These are phyloP conservation scores for Cucurbita pepo DNA, from an alignment of 306 rosid species.

Conservation along the genomic window DNA sequence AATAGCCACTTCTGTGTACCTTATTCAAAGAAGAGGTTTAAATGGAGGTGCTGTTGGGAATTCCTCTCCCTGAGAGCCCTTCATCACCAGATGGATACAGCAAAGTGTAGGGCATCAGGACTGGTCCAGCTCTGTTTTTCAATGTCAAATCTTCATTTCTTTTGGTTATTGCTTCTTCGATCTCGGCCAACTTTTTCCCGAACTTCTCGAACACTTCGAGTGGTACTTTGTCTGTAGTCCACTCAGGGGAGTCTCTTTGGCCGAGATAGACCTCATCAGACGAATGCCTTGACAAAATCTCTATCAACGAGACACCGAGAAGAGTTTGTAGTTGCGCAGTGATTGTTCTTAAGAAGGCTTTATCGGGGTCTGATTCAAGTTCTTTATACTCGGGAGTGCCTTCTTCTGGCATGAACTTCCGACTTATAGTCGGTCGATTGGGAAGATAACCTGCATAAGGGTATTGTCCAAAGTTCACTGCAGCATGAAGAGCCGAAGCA, in stretches of 20 bases:
- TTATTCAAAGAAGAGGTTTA: conserved; percentile 7
- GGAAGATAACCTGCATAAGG: conserved; percentile 59
- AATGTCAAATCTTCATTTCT: conserved; percentile 35
- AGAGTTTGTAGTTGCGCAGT: conserved; percentile 21
- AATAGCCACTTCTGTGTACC: neutral
- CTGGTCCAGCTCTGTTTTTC: conserved; percentile 50
- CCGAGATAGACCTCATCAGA: conserved; percentile 1
- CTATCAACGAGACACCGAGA: conserved; percentile 35
- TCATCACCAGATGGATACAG: conserved; percentile 46
- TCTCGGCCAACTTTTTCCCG: conserved; percentile 14
- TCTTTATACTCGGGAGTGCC: conserved; percentile 43
- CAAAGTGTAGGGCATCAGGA: conserved; percentile 53
- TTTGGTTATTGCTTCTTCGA: conserved; percentile 26
- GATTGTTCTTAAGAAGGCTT: conserved; percentile 21
- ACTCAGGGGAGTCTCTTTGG: conserved; percentile 24
- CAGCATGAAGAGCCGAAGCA: conserved; percentile 19
- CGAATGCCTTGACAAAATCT: conserved; percentile 38
- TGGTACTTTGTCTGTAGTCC: conserved; percentile 40
- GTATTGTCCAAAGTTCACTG: conserved; percentile 1
- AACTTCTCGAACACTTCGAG: conserved; percentile 30
- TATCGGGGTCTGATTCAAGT: conserved; percentile 17
- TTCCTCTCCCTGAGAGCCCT: conserved; percentile 67
- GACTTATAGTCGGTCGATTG: conserved; percentile 47
- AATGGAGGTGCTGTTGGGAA: conserved; percentile 73
- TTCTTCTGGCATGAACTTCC: conserved; percentile 38